phyloP scores from a whole-genome alignment of 352 stramenopile species.

The Saprolegnia parasitica region DNA sequence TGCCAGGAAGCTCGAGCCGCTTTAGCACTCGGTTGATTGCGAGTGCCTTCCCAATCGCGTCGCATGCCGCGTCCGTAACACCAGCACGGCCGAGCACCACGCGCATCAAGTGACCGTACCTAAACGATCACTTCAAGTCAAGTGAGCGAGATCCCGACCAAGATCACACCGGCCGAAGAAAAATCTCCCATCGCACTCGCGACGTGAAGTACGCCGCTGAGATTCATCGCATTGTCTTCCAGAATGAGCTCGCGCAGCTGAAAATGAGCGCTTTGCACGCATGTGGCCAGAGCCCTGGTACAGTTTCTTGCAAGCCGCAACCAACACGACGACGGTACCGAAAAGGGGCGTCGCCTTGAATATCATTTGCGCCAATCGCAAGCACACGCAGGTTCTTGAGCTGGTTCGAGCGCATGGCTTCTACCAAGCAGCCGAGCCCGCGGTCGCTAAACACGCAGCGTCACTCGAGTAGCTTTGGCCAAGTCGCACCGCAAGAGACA shows the following conservation, averaged over 20 bases:
- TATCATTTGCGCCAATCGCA: slow-evolving; percentile 40
- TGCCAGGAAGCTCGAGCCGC: slow-evolving; percentile 56
- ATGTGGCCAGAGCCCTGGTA: slow-evolving; percentile 3
- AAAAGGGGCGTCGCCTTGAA: not conserved
- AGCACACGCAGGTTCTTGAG: slow-evolving; percentile 46
- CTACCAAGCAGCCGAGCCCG: slow-evolving; percentile 36
- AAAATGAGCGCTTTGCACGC: slow-evolving; percentile 34
- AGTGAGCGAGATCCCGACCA: not conserved
- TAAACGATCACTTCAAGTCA: not conserved
- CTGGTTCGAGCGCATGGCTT: slow-evolving; percentile 35
- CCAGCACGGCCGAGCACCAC: slow-evolving; percentile 43
- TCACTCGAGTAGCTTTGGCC: slow-evolving; percentile 32
- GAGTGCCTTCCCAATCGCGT: slow-evolving; percentile 41
- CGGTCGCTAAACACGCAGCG: slow-evolving; percentile 37
- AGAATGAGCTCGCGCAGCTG: slow-evolving; percentile 59
- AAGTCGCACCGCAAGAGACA: slow-evolving; percentile 1
- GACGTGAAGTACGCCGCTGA: slow-evolving; percentile 32
- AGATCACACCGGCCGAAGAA: slow-evolving; percentile 48
- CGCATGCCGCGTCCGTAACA: slow-evolving; percentile 40
- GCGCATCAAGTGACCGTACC: slow-evolving; percentile 48
- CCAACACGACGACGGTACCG: not conserved
- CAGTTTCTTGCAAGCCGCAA: not conserved
- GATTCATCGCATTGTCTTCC: slow-evolving; percentile 38
- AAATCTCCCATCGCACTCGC: slow-evolving; percentile 53
- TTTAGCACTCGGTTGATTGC: slow-evolving; percentile 54